phyloP scores from a whole-genome alignment of 768 basidiomycete species.

The Hemileccinum impolitum region DNA sequence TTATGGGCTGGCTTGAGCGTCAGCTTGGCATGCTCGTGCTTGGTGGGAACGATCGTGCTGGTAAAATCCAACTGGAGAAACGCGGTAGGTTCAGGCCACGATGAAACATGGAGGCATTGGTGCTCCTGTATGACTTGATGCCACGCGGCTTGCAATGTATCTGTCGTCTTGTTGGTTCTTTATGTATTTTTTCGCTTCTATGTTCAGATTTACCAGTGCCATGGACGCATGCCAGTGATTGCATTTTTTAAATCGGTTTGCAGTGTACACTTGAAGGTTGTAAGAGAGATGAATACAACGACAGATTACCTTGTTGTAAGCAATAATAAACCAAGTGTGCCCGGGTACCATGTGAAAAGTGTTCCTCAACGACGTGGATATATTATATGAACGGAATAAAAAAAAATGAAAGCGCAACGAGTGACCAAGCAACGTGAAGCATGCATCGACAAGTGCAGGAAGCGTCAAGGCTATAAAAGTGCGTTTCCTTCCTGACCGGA shows the following conservation, averaged over 20 bases:
- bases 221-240: slow-evolving; percentile 3
- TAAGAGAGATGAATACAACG: slow-evolving; percentile 19
- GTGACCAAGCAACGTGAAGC: slow-evolving; percentile 6
- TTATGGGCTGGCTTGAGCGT: slow-evolving; percentile 22
- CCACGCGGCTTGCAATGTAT: neutral
- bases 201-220: neutral
- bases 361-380: slow-evolving; percentile 15
- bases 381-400: slow-evolving; percentile 25
- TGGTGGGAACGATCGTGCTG: slow-evolving; percentile 19
- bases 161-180: no score
- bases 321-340: slow-evolving; percentile 18
- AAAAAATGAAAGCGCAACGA: neutral
- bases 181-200: neutral
- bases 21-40: slow-evolving; percentile 20
- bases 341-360: slow-evolving; percentile 15
- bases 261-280: slow-evolving; percentile 14
- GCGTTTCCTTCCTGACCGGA: slow-evolving; percentile 59
- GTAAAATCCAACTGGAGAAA: slow-evolving; percentile 18
- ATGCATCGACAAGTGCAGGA: neutral
- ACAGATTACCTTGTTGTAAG: slow-evolving; percentile 25
- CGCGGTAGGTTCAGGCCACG: neutral
- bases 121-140: neutral
- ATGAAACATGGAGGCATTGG: neutral
- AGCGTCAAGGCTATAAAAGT: slow-evolving; percentile 43
- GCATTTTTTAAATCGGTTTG: slow-evolving; percentile 10